Base-by-base conservation (phyloP, 2,329 filamentous ascomycete species). In the Xylogone sp. region DNA sequence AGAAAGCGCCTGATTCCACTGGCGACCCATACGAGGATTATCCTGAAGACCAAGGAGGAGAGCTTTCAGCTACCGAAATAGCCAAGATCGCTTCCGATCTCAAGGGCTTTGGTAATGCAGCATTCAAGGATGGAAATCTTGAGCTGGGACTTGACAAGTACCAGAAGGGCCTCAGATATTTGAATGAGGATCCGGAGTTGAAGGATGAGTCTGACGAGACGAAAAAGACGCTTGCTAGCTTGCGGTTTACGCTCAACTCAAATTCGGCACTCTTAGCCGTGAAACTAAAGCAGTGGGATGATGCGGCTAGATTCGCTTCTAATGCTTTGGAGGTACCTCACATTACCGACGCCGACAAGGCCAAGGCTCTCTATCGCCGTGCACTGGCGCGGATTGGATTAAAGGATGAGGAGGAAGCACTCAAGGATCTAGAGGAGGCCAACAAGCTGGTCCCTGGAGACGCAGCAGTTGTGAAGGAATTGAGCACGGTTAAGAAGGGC, bases 1-100 rank as follows among this genome's bases (percentile, higher is more conserved):
- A 83, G 62, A 90, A 88, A 72, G 71, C 77, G 31, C 79, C 89
- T 51, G 93, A 97, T 68, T 76, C 82, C 49, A 90, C 88, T 13
- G 94, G 94, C 57, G 94, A 99, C 73, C 81, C 84, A 5, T 97
- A 95, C 73, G 93, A 97, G 74, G 94, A 97, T 69, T 97, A 88
- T 72, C 94, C 94, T 29, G 91, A 97, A 67, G 94, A 99, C 72
- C 83, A 86, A 62, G 70, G 56, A 63, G 76, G 82, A 50, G 76
- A 84, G 49, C 79, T 91, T 56, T 80, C 83, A 46, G 87, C 87
- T 13, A 68, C 77, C 18, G 79, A 87, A 55, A 82, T 91, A 56
- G 79, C 90, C 68, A 82, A 88, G 71, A 92, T 97, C 55, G 91
- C 89, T 2, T 76, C 80, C 4, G 89, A 89, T 59, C 83, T 96